phyloP scores from a whole-genome alignment of 2,329 filamentous ascomycete species.

The Tolypocladium capitatum region DNA sequence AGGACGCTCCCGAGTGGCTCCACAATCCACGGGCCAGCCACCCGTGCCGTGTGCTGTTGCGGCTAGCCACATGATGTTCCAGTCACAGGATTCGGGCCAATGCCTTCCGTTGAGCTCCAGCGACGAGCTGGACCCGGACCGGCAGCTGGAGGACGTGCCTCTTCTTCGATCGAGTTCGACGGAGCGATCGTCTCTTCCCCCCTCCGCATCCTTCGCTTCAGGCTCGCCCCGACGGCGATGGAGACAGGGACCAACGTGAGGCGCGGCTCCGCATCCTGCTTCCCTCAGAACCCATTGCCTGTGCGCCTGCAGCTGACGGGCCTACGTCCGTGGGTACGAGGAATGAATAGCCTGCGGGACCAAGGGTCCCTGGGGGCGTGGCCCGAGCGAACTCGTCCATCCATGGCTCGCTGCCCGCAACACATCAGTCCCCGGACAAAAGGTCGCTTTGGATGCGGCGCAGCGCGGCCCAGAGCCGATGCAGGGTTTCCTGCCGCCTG shows the following conservation, averaged over 20 bases:
- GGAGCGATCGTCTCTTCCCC: neutral
- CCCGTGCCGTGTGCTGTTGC: slow-evolving; percentile 2
- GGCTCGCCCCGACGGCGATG: neutral
- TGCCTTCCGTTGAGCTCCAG: neutral
- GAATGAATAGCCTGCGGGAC: neutral
- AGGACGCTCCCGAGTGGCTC: no score
- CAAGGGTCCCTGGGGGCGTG: neutral
- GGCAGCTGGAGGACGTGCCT: neutral
- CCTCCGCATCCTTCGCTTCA: neutral
- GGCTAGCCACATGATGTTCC: slow-evolving; percentile 11
- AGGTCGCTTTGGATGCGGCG: neutral
- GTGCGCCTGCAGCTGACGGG: neutral
- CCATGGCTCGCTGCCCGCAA: neutral
- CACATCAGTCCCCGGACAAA: neutral
- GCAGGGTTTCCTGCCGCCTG: neutral
- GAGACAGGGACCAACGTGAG: neutral
- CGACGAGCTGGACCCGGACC: neutral
- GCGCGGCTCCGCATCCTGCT: neutral
- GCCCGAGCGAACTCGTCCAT: neutral
- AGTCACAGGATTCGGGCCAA: slow-evolving; percentile 11
- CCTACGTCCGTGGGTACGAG: neutral
- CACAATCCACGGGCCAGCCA: neutral
- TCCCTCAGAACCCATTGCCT: neutral
- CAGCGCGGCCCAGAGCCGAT: no score
- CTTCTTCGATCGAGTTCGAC: neutral